Base-by-base conservation (phyloP, 352 stramenopile species). In the Phytophthora pini region DNA sequence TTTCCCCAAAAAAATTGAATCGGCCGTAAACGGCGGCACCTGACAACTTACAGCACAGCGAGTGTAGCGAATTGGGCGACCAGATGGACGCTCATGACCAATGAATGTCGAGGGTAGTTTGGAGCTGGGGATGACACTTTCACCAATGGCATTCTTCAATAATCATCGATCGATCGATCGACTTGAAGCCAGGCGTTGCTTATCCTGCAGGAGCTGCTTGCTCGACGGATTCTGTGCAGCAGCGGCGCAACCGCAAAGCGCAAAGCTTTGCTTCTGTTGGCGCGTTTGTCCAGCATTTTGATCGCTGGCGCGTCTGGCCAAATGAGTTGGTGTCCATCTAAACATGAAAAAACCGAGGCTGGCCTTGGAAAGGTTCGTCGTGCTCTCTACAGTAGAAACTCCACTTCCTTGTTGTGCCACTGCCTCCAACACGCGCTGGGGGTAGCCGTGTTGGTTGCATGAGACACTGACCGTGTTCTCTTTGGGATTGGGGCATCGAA, bases 391-490 rank as follows among this genome's bases (percentile, higher is more conserved):
- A 34, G 29, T 34, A 34, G 29, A 34, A 10, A 34, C 6, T 34
- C 29, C 29, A 34, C 29, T 34, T 34, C 29, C 29, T 34, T 34
- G 29, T 10, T 34, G 29, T 34, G 3, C 29, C 29, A 34, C 29
- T 34, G 29, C 29, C 29, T 34, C 45, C 56, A 67, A 67, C 59
- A 67, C 59, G 57, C 57, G 20, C 57, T 48, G 29, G 22, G n/a
- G 15, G 58, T 47, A 61, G 49, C 59, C 59, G 59, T 67, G 49
- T 67, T 67, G 46, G 31, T 44, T 61, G 41, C 41, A 61, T 67
- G 59, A 43, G 59, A 67, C 59, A 67, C 43, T 5, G 15, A 27
- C 46, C 49, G 59, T 67, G 59, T 67, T 67, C 48, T 60, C 59
- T n/a, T 32, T 3, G 20, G 27, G 49, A 67, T 67, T 57, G 41